phyloP scores from a whole-genome alignment of 768 basidiomycete genomes.

The Suillus decipiens region DNA sequence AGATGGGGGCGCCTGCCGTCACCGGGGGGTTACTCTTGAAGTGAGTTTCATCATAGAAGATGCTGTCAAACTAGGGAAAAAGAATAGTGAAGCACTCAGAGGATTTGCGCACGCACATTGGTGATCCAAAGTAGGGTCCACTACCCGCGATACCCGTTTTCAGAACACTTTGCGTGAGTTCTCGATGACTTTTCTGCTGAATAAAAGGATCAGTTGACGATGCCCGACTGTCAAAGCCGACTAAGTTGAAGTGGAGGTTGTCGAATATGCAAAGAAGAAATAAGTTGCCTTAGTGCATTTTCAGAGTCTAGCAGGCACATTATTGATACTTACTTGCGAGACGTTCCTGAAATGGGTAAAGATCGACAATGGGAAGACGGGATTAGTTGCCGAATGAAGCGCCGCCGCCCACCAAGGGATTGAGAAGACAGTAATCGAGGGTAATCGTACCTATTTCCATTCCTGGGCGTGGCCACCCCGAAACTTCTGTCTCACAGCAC shows the following conservation, averaged over 20 bases:
- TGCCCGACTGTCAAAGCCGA: conserved; percentile 55
- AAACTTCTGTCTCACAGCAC: background rate
- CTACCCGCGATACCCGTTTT: conserved; percentile 35
- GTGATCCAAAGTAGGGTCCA: conserved; percentile 38
- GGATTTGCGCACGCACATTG: conserved; percentile 85
- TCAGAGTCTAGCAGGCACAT: conserved; percentile 75
- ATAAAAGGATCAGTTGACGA: conserved; percentile 33
- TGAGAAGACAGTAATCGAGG: conserved; percentile 53
- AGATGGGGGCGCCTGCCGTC: conserved; percentile 82
- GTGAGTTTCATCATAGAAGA: conserved; percentile 74
- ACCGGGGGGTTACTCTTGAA: conserved; percentile 59
- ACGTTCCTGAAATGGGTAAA: conserved; percentile 72
- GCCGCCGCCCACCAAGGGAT: conserved; percentile 29
- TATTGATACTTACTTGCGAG: conserved; percentile 68
- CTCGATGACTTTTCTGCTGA: conserved; percentile 70
- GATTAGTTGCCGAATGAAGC: conserved; percentile 31
- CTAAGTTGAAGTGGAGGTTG: conserved; percentile 60
- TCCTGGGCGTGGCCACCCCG: conserved; percentile 79
- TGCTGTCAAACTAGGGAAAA: conserved; percentile 65
- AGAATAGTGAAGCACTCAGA: conserved; percentile 84
- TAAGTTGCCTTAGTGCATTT: conserved; percentile 66
- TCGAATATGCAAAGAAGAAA: conserved; percentile 80
- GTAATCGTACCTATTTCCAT: conserved; percentile 87
- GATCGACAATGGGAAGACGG: conserved; percentile 45
- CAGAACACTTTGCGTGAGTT: conserved; percentile 88